Percentiles rank a stretch among this genome's conserved stretches.
These are phyloP conservation scores for Botrytis tulipae DNA, from an alignment of 2,329 filamentous ascomycete genomes.

Conservation along the genomic window DNA sequence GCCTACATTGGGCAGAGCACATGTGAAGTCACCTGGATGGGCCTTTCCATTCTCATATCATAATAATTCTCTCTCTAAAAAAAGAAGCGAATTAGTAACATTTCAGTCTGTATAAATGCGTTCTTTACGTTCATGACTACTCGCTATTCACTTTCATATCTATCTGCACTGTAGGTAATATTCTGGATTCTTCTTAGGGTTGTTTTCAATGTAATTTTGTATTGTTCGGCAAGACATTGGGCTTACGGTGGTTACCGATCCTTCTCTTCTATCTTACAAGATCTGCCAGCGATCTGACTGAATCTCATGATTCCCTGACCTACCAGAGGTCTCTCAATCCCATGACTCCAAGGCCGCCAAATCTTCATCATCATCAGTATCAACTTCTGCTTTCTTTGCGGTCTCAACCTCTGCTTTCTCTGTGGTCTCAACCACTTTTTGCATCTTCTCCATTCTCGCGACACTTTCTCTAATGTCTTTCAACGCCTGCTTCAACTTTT, in stretches of 20 bases:
- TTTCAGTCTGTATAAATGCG: not conserved
- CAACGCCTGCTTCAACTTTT: conserved; percentile 9
- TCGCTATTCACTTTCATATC: not conserved
- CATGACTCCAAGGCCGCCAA: conserved; percentile 3
- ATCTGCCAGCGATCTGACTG: not conserved
- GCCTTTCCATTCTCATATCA: not conserved
- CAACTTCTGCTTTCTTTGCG: not conserved
- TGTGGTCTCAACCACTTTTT: not conserved
- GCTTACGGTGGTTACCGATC: not conserved
- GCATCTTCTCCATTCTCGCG: conserved; percentile 15
- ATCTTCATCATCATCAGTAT: not conserved
- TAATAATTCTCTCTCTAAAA: not conserved
- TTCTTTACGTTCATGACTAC: not conserved
- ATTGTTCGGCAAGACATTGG: conserved; percentile 9
- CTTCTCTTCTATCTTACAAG: conserved; percentile 7
- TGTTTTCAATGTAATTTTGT: conserved; percentile 12
- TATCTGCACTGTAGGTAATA: not conserved
- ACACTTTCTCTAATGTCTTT: conserved; percentile 10
- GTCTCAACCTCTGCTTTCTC: not conserved
- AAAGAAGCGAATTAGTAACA: too few relatives aligned
- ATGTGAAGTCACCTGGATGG: conserved; percentile 10
- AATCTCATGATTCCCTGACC: not conserved
- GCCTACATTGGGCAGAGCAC: not conserved
- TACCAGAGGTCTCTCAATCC: conserved; percentile 1
- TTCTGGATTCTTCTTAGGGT: not conserved